Conservation (phyloP, 176 grass and related monocot species). For the Aegilops tauschii region DNA sequence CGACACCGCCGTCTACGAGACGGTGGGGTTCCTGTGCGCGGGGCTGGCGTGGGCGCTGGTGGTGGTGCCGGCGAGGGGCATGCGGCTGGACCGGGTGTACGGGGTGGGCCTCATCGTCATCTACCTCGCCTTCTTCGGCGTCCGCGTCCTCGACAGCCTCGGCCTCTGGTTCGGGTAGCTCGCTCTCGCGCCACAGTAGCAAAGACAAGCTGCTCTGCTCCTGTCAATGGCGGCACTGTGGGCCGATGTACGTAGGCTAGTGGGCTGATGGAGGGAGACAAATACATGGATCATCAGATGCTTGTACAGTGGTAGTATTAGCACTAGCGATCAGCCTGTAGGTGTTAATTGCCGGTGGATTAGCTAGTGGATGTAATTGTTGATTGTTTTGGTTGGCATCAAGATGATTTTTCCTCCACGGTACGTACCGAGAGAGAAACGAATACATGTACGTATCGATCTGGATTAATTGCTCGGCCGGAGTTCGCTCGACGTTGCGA, state of each 20-base stretch:
- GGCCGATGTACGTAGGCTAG: background rate
- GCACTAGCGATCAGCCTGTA: background rate
- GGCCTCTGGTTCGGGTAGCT: slow-evolving; percentile 17
- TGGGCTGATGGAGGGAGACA: background rate
- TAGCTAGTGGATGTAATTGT: background rate
- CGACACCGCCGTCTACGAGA: slow-evolving; percentile 58
- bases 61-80: slow-evolving; percentile 63
- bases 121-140: slow-evolving; percentile 66
- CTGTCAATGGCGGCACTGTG: background rate
- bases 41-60: slow-evolving; percentile 70
- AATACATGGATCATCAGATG: slow-evolving; percentile 9
- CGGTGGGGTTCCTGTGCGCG: slow-evolving; percentile 50
- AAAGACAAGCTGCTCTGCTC: background rate
- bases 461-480: background rate
- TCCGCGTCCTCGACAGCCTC: slow-evolving; percentile 48
- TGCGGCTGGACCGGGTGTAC: slow-evolving; percentile 72
- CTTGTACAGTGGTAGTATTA: background rate
- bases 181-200: background rate
- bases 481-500: background rate
- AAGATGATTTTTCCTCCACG: background rate
- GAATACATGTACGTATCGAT: background rate
- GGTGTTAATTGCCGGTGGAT: too few species aligned
- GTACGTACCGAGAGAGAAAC: background rate
- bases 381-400: background rate
- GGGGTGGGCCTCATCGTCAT: slow-evolving; percentile 64